Base-by-base conservation (phyloP, 305 asterid species). In the Withania somnifera region DNA sequence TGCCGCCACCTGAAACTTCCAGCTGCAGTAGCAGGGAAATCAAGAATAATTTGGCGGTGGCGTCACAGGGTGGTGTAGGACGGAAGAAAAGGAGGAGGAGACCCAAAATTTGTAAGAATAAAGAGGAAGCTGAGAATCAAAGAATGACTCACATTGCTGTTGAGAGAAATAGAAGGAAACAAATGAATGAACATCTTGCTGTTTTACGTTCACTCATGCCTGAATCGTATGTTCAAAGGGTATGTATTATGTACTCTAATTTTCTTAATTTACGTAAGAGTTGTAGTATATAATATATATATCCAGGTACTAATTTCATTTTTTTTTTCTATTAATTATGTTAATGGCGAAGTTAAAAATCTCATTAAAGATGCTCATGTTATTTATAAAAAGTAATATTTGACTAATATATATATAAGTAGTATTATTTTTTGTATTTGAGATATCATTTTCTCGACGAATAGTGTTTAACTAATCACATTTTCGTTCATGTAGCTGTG, bases 101-200 rank as follows among this genome's bases (percentile, higher is more conserved):
- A 85, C 91, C 92, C 0, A 92, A 89, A 77, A 87, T 89, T 0
- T 91, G 98, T 82, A 93, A 93, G 87, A 93, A 95, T 79, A 92
- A 92, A 61, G 98, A 93, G 76, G 98, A 93, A 51, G 98, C 98
- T 3, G 98, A 95, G 83, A 88, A 84, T 1, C 98, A 95, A 54
- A 89, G 98, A 88, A 95, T 93, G 98, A 93, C 98, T 10, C 98
- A 95, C 97, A 95, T 93, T 92, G 95, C 97, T 10, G 97, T 95
- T 0, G 98, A 95, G 53, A 90, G 98, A 83, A 95, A 95, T 79
- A 89, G 98, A 3, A 87, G 98, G 15, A 95, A 92, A 79, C 97
- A 89, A 82, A 95, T 95, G 98, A 95, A 95, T 67, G 95, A 95
- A 81, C 98, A 95, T 85, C 89, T 95, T 6, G 93, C 98, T 0